phyloP scores from a whole-genome alignment of 2,329 filamentous ascomycete species.

The Ophidiomyces ophidiicola region DNA sequence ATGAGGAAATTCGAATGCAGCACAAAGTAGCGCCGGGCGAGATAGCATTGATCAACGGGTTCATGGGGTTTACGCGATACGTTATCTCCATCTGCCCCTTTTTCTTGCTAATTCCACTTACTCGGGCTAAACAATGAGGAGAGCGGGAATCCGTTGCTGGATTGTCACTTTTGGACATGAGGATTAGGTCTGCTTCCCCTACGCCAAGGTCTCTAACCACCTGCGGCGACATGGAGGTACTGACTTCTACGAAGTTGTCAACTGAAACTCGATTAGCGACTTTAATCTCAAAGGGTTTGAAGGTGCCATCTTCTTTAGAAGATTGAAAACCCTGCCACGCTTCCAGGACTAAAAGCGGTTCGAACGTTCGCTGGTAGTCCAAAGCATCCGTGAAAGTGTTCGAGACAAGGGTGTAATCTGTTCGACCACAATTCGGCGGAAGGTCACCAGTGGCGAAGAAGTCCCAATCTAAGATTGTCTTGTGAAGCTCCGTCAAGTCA shows the following conservation, averaged over 20 bases:
- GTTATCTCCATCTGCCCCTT: constrained; percentile 71
- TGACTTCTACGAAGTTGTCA: constrained; percentile 85
- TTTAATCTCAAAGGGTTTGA: constrained; percentile 74
- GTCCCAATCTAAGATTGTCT: constrained; percentile 82
- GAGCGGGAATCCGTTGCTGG: constrained; percentile 55
- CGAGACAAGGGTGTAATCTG: constrained; percentile 62
- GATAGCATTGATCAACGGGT: constrained; percentile 52
- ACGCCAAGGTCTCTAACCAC: constrained; percentile 61
- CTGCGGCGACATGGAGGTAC: constrained; percentile 60
- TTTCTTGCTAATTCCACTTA: constrained; percentile 69
- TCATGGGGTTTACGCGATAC: constrained; percentile 63
- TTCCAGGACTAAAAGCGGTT: constrained; percentile 79
- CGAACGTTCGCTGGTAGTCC: constrained; percentile 80
- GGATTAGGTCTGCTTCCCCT: constrained; percentile 74
- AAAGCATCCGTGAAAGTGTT: constrained; percentile 63
- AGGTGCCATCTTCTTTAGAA: constrained; percentile 71
- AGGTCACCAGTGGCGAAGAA: constrained; percentile 83
- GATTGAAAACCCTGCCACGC: constrained; percentile 92
- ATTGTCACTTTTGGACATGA: constrained; percentile 62
- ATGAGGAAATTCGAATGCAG: constrained; percentile 75
- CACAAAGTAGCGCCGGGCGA: constrained; percentile 57
- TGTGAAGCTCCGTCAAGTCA: constrained; percentile 72
- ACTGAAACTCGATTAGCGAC: constrained; percentile 79
- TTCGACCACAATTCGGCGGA: constrained; percentile 59
- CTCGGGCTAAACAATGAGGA: constrained; percentile 74